Evolutionary conservation across 2,329 filamentous ascomycete genomes (phyloP).

Genomic region (Pyrenophora teres): DNA sequence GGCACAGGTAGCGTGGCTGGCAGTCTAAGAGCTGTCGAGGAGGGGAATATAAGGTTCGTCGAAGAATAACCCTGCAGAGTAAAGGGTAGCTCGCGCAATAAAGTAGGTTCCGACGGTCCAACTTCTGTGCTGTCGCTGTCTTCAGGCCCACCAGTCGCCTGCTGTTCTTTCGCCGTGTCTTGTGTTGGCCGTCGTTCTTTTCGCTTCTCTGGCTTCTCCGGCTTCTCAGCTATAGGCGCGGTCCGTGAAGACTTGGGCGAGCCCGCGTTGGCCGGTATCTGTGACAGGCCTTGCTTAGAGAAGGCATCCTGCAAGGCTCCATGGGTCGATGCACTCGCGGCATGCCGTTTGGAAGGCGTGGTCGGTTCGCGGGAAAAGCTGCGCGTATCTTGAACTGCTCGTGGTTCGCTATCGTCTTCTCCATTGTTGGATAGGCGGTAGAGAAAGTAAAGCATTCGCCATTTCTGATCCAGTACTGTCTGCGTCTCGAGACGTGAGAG

Average conservation of each 20-base stretch:
- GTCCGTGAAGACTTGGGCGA: slow-evolving; percentile 36
- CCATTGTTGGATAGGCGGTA: slow-evolving; percentile 74
- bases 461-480: slow-evolving; percentile 92
- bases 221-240: slow-evolving; percentile 24
- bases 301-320: slow-evolving; percentile 54
- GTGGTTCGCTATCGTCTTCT: slow-evolving; percentile 9
- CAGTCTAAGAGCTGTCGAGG: slow-evolving; percentile 71
- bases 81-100: slow-evolving; percentile 77
- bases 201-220: slow-evolving; percentile 33
- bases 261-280: slow-evolving; percentile 44
- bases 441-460: slow-evolving; percentile 91
- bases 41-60: slow-evolving; percentile 76
- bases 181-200: slow-evolving; percentile 30
- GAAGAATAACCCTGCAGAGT: slow-evolving; percentile 92
- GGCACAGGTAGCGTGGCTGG: slow-evolving; percentile 81
- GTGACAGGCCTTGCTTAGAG: slow-evolving; percentile 51
- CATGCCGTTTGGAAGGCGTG: slow-evolving; percentile 37
- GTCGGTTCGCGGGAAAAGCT: slow-evolving; percentile 28
- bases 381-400: slow-evolving; percentile 16
- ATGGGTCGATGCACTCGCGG: slow-evolving; percentile 14
- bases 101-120: slow-evolving; percentile 51
- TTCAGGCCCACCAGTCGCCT: slow-evolving; percentile 14
- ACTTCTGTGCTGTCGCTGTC: slow-evolving; percentile 21
- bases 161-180: slow-evolving; percentile 33
- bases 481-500: slow-evolving; percentile 89